Base-by-base conservation (phyloP, 352 stramenopile genomes). In the Phytophthora sp. region DNA sequence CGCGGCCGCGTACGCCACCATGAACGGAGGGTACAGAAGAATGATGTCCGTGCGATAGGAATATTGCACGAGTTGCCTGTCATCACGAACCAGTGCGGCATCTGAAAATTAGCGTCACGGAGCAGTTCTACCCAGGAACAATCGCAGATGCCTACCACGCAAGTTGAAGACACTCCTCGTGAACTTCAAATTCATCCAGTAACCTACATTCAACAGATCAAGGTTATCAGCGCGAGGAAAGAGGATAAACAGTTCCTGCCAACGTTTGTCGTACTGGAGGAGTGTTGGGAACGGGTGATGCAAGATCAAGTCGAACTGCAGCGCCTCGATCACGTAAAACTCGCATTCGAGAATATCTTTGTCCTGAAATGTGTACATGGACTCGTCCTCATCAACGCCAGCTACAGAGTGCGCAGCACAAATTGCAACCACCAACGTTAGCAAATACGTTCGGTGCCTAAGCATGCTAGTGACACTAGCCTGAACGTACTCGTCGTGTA, bases 261-360 rank as follows among this genome's bases (percentile, higher is more conserved):
- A 55, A 9, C n/a, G 30, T 4, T 12, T 21, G 23, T 18, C 79
- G 44, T 73, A 95, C 86, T 91, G 81, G n/a, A 94, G 73, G 38
- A 96, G 73, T 7, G 88, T 76, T 12, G 78, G 81, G 66, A 95
- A 96, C 42, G 88, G 88, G 44, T 96, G 88, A 55, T 94, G 86
- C 30, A 96, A 76, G 52, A 96, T 94, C 47, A 96, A 75, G 45
- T 96, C 88, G 54, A 94, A 96, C 61, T 95, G 88, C 38, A 94
- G 74, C 35, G 88, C 82, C 59, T 96, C 86, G 52, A 96, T 84
- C 21, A 95, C 82, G 79, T 95, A 95, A 62, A 95, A 96, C 72
- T 96, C 88, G 78, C 88, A 96, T 62, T 96, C 88, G 31, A 96
- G 80, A 24, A 96, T 93, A 63, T 96, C 88, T 60, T 94, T 94